Conservation (phyloP, 1,284 basidiomycete species). For the Fomitiporia mediterranea region DNA sequence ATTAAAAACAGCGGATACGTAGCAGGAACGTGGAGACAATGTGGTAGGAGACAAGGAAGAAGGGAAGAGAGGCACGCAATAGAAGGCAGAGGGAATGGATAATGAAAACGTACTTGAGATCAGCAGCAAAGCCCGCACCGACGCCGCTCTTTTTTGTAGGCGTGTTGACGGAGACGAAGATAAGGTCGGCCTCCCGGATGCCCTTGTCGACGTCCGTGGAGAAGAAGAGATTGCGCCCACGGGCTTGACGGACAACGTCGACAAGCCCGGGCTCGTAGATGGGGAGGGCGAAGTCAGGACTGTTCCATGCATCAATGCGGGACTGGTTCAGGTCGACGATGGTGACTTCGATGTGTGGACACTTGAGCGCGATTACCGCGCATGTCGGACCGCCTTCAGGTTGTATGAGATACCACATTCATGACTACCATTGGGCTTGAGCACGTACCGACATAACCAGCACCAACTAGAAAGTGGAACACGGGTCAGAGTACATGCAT, state of each 20-base stretch:
- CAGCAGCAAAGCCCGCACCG: constrained; percentile 95
- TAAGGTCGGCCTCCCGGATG: constrained; percentile 89
- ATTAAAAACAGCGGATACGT: constrained; percentile 22
- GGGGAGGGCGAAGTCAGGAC: constrained; percentile 66
- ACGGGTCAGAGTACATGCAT: constrained; percentile 15
- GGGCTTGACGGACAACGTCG: constrained; percentile 83
- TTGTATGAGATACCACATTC: constrained; percentile 13
- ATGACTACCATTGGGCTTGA: constrained; percentile 17
- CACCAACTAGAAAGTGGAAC: constrained; percentile 62
- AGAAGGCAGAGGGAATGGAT: constrained; percentile 18
- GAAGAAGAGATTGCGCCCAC: constrained; percentile 97
- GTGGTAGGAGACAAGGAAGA: no score
- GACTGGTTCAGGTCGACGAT: constrained; percentile 97
- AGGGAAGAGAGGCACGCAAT: no score
- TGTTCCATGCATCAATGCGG: constrained; percentile 97
- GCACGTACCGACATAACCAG: constrained; percentile 88
- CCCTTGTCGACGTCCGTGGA: constrained; percentile 92
- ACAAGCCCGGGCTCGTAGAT: constrained; percentile 99
- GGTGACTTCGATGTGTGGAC: constrained; percentile 91
- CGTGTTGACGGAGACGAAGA: constrained; percentile 92
- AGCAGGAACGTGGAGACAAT: not conserved
- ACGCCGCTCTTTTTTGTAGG: constrained; percentile 98
- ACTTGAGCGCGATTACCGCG: constrained; percentile 91
- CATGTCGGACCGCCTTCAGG: constrained; percentile 84
- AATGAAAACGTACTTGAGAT: constrained; percentile 74